Conservation (phyloP, 306 rosid genomes). For the Ormosia semicastrata region DNA sequence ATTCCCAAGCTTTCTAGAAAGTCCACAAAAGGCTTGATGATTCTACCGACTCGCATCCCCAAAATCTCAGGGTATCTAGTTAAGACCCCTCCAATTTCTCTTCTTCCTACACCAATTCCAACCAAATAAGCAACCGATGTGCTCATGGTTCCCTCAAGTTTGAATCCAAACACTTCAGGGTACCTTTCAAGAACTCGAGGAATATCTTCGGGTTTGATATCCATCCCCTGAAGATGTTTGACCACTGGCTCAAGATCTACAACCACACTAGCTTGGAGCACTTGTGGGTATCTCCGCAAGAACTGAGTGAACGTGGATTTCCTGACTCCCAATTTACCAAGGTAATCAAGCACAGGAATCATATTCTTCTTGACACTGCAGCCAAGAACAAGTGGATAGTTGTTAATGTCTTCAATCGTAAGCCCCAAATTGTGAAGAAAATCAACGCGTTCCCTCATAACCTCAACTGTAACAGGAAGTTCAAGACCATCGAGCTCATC, state of each 20-base stretch:
- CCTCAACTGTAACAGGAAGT: conserved; percentile 90
- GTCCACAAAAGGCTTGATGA: conserved; percentile 92
- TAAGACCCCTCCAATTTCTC: conserved; percentile 83
- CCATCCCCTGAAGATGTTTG: conserved; percentile 94
- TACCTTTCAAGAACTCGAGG: conserved; percentile 88
- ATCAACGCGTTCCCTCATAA: conserved; percentile 90
- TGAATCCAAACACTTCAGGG: conserved; percentile 88
- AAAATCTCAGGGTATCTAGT: conserved; percentile 87
- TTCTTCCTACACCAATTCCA: conserved; percentile 87
- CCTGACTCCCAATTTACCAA: conserved; percentile 93
- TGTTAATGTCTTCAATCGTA: conserved; percentile 77
- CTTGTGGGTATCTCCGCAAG: conserved; percentile 89
- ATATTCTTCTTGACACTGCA: conserved; percentile 98
- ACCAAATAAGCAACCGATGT: conserved; percentile 91
- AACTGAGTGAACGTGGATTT: conserved; percentile 76
- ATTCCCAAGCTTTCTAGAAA: conserved; percentile 80
- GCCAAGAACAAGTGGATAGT: conserved; percentile 94
- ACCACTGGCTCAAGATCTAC: conserved; percentile 87
- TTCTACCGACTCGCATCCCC: conserved; percentile 92
- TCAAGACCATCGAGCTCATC: conserved; percentile 99
- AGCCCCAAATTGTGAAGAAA: conserved; percentile 90
- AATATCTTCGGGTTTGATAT: conserved; percentile 69
- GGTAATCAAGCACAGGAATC: conserved; percentile 98
- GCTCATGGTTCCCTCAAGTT: conserved; percentile 99
- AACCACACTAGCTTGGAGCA: conserved; percentile 94